A percentile compares a stretch with the other conserved stretches of the same genome.
phyloP scores from a whole-genome alignment of 2,329 filamentous ascomycete species.

The Scedosporium aurantiacum region DNA sequence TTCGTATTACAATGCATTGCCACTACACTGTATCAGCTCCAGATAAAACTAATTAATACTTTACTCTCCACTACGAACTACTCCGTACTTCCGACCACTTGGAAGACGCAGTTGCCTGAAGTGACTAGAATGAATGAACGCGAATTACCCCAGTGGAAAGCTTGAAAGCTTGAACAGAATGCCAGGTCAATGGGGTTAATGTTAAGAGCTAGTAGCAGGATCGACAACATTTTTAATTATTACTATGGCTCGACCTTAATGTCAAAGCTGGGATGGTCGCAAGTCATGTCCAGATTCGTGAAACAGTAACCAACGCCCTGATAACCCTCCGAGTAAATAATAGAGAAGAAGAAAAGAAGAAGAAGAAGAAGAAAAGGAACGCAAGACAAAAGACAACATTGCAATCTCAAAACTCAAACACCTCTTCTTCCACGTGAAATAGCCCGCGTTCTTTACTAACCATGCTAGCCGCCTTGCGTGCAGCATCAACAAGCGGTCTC shows the following conservation, averaged over 20 bases:
- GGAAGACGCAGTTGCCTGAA: too few relatives aligned
- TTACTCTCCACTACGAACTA: too few relatives aligned
- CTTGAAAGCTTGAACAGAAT: too few relatives aligned
- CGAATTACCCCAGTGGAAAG: too few relatives aligned
- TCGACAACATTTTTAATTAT: background rate
- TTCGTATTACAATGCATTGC: too few relatives aligned
- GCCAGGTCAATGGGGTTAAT: too few relatives aligned
- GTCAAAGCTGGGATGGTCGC: background rate
- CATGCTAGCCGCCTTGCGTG: constrained; percentile 9
- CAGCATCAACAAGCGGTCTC: constrained; percentile 5
- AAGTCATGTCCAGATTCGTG: background rate
- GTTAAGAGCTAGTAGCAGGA: too few relatives aligned
- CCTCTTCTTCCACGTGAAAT: constrained; percentile 12
- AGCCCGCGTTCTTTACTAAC: constrained; percentile 7
- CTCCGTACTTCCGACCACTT: too few relatives aligned
- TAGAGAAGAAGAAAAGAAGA: background rate
- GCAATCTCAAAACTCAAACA: constrained; percentile 10
- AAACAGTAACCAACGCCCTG: background rate
- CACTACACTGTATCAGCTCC: too few relatives aligned
- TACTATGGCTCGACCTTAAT: background rate
- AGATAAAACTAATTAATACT: too few relatives aligned
- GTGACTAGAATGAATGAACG: background rate
- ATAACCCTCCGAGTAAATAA: background rate
- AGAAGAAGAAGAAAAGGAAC: background rate
- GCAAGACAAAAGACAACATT: background rate